A percentile compares a stretch with the other conserved stretches of the same genome.
Evolutionary conservation across 2,329 filamentous ascomycete species (phyloP).

Genomic region (Corynespora cassiicola): DNA sequence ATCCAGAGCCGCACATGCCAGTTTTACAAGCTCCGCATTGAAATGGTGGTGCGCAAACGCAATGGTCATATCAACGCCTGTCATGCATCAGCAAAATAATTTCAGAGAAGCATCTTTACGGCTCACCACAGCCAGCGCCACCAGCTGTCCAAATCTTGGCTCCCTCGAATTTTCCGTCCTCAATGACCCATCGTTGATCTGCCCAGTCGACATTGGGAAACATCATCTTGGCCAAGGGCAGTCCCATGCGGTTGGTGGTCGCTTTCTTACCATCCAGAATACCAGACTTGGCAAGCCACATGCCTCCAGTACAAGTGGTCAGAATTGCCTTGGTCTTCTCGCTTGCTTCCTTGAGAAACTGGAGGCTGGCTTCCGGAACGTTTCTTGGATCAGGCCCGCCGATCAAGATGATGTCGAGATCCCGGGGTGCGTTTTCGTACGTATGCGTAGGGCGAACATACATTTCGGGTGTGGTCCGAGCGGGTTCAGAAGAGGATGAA

Average conservation of each 20-base stretch:
- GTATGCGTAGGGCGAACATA: constrained; percentile 46
- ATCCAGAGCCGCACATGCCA: constrained; percentile 22
- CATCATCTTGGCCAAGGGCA: constrained; percentile 32
- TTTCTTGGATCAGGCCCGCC: constrained; percentile 43
- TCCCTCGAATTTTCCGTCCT: constrained; percentile 28
- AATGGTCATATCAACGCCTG: constrained; percentile 32
- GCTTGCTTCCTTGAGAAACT: constrained; percentile 47
- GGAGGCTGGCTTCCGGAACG: constrained; percentile 40
- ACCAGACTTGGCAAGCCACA: constrained; percentile 49
- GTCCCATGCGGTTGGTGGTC: constrained; percentile 46
- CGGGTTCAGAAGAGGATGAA: constrained; percentile 39
- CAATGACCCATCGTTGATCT: constrained; percentile 49
- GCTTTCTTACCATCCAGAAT: constrained; percentile 47
- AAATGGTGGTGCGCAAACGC: constrained; percentile 28
- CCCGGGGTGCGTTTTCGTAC: constrained; percentile 49
- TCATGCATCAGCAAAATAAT: constrained; percentile 6
- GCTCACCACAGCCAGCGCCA: constrained; percentile 48
- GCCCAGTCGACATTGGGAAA: constrained; percentile 46
- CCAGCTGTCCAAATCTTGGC: constrained; percentile 50
- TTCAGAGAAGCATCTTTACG: constrained; percentile 10
- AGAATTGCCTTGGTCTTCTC: constrained; percentile 43
- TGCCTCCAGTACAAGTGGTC: constrained; percentile 47
- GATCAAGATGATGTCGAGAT: constrained; percentile 50
- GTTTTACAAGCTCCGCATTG: constrained; percentile 20
- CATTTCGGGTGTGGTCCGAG: constrained; percentile 40